phyloP scores from a whole-genome alignment of 1,284 basidiomycete species.

The Pascua sp. region DNA sequence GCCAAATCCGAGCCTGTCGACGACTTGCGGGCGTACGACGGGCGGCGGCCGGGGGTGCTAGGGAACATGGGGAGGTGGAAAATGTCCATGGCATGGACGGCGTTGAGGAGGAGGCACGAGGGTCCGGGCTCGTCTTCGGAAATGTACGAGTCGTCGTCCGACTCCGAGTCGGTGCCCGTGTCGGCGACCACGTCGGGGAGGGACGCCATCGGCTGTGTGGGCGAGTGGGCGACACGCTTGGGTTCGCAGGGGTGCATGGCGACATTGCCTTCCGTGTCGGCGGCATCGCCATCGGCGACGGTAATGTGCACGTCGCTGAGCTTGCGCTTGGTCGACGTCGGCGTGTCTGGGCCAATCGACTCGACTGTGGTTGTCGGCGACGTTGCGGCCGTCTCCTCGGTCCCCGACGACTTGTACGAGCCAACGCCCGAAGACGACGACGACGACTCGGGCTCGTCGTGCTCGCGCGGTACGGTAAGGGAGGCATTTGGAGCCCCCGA shows the following conservation, averaged over 20 bases:
- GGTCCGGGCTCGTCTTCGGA: conserved; percentile 31
- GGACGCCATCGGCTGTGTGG: neutral
- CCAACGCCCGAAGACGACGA: conserved; percentile 18
- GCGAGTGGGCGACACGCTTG: conserved; percentile 21
- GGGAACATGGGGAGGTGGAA: conserved; percentile 40
- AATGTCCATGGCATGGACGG: conserved; percentile 44
- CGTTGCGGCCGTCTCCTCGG: conserved; percentile 22
- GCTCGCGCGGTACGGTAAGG: conserved; percentile 15
- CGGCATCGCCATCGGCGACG: neutral
- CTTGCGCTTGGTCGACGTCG: neutral
- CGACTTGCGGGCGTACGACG: conserved; percentile 7
- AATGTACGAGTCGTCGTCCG: conserved; percentile 11
- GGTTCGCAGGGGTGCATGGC: conserved; percentile 45
- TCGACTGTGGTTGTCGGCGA: conserved; percentile 16
- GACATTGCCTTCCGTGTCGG: conserved; percentile 28
- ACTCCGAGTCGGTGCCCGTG: conserved; percentile 1
- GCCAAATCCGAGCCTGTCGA: neutral
- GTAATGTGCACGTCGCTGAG: neutral
- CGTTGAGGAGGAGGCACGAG: conserved; percentile 43
- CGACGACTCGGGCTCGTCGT: conserved; percentile 24
- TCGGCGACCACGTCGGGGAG: conserved; percentile 7
- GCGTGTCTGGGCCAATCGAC: conserved; percentile 11
- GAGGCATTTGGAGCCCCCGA: neutral
- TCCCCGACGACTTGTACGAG: conserved; percentile 33
- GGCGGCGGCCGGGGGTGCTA: conserved; percentile 10